phyloP scores from a whole-genome alignment of 371 early-diverging fungal species.

The Dichotomocladium elegans region DNA sequence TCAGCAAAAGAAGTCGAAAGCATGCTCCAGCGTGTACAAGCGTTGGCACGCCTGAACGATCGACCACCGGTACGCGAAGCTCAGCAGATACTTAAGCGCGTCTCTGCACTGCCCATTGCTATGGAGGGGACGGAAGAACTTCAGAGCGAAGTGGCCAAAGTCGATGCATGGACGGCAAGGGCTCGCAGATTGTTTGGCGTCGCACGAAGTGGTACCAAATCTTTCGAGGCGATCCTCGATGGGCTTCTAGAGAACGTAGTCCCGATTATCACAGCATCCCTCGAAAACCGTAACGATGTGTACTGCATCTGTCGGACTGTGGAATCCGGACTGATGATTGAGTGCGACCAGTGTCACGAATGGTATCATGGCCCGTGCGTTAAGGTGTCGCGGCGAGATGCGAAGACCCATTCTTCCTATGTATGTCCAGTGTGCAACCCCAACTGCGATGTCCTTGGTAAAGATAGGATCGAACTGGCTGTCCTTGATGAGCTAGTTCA shows the following conservation, averaged over 20 bases:
- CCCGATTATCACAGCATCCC: slow-evolving; percentile 5
- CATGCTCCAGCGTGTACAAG: not conserved
- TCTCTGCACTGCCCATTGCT: slow-evolving; percentile 5
- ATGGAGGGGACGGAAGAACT: slow-evolving; percentile 4
- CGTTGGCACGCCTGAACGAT: not conserved
- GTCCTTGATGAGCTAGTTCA: slow-evolving; percentile 36
- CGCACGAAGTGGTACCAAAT: not conserved
- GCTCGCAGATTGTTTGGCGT: slow-evolving; percentile 1
- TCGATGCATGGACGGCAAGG: slow-evolving; percentile 12
- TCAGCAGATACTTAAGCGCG: slow-evolving; percentile 5
- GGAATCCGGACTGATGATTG: slow-evolving; percentile 70
- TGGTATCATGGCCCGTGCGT: slow-evolving; percentile 81
- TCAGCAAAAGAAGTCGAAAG: slow-evolving; percentile 1
- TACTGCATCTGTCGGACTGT: slow-evolving; percentile 63
- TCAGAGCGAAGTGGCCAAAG: slow-evolving; percentile 1
- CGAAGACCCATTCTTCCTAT: slow-evolving; percentile 50
- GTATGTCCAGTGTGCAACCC: slow-evolving; percentile 68
- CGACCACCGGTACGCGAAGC: slow-evolving; percentile 7
- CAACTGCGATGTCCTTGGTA: slow-evolving; percentile 29
- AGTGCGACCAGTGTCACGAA: slow-evolving; percentile 74
- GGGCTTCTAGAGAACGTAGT: slow-evolving; percentile 7
- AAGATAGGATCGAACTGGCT: slow-evolving; percentile 34
- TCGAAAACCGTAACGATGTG: not conserved
- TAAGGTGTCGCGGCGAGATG: slow-evolving; percentile 53
- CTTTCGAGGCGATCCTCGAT: not conserved